A percentile compares a stretch with the other conserved stretches of the same genome.
These are phyloP conservation scores for Hypoxylon lenormandii DNA, from an alignment of 495 filamentous ascomycete species.

Conservation along the genomic window DNA sequence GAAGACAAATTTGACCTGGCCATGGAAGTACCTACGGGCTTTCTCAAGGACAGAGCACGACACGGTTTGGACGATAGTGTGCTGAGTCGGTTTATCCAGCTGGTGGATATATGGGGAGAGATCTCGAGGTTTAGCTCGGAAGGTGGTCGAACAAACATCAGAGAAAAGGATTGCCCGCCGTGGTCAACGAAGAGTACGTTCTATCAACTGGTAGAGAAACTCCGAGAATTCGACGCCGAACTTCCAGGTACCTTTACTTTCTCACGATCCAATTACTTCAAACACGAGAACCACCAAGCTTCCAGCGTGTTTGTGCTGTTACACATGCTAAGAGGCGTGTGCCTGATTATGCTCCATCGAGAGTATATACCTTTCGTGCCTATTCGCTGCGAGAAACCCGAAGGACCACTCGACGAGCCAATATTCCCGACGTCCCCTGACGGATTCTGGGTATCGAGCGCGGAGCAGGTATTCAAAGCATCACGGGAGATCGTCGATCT, in stretches of 20 bases:
- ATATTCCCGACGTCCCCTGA: constrained; percentile 67
- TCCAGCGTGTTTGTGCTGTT: constrained; percentile 80
- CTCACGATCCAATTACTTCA: constrained; percentile 79
- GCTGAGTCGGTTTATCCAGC: constrained; percentile 78
- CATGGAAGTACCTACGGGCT: constrained; percentile 72
- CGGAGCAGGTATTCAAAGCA: constrained; percentile 77
- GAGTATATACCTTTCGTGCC: constrained; percentile 87
- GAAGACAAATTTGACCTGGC: constrained; percentile 75
- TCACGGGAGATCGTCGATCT: constrained; percentile 81
- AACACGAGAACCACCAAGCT: constrained; percentile 79
- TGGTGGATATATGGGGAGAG: constrained; percentile 82
- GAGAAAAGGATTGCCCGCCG: constrained; percentile 67
- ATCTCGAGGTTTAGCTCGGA: constrained; percentile 80
- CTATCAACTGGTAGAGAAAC: constrained; percentile 66
- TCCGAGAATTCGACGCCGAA: constrained; percentile 73
- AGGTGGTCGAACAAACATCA: constrained; percentile 71
- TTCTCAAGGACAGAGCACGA: constrained; percentile 57
- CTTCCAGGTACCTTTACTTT: constrained; percentile 78
- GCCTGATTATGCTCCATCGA: constrained; percentile 80
- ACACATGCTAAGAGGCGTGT: constrained; percentile 81
- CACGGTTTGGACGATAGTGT: constrained; percentile 76
- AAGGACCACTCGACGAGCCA: constrained; percentile 79
- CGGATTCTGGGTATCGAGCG: constrained; percentile 80
- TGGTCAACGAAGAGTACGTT: constrained; percentile 75
- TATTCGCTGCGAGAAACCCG: constrained; percentile 72